Base-by-base conservation (phyloP, 108 stramenopile genomes). In the Cyclotella choctawhatcheeana region DNA sequence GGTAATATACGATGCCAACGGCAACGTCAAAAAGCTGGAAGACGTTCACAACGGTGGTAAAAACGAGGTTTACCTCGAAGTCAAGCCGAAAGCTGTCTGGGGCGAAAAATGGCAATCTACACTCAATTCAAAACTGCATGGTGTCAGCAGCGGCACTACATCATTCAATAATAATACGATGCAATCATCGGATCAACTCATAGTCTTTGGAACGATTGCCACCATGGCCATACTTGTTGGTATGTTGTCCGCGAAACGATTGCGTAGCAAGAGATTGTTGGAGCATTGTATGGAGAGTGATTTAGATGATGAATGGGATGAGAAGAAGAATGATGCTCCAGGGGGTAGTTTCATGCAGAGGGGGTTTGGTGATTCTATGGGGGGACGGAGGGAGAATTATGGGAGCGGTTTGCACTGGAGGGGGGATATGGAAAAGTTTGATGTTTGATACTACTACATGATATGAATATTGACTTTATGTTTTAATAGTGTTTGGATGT, bases 401-500 rank as follows among this genome's bases (percentile, higher is more conserved):
- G 70, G 70, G 2, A n/a, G n/a, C n/a, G n/a, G n/a, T n/a, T 62
- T 80, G 48, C 58, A 84, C 37, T 79, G 73, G 74, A 62, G 77
- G 43, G 92, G 92, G 13, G 92, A 93, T 71, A 58, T 93, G 83
- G 92, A 93, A 64, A 93, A 93, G 75, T 93, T 93, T 87, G 92
- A 93, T 82, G 92, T 93, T 34, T 93, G 83, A 71, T 6, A 40
- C 8, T 40, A 12, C 6, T 40, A 6, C 6, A 12, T 40, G 6
- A 40, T 6, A 12, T 40, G 37, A n/a, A n/a, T n/a, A n/a, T n/a
- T n/a, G n/a, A n/a, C n/a, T n/a, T n/a, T n/a, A n/a, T 40, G 37
- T 40, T 40, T 6, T 40, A 10, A 12, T 40, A 12, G 37, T 6
- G 6, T 6, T 12, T 40, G 37, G 8, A 10, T 12, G 37, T 12